Percentiles rank a stretch among this genome's conserved stretches.
Evolutionary conservation across 2,329 filamentous ascomycete species (phyloP).

Genomic region (Parastagonospora nodorum): DNA sequence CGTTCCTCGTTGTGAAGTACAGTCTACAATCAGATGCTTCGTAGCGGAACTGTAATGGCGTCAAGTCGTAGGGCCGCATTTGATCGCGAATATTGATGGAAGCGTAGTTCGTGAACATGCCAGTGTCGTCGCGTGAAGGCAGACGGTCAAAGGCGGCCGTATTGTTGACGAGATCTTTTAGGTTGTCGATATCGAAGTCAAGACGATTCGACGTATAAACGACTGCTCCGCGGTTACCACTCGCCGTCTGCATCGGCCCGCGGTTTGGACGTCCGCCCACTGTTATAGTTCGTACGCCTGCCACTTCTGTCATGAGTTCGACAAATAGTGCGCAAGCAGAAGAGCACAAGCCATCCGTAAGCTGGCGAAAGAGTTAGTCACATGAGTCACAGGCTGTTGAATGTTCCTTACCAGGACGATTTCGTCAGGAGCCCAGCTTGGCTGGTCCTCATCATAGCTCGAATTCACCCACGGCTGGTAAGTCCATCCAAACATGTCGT

Average conservation of each 20-base stretch:
- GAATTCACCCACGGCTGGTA: slow-evolving; percentile 1
- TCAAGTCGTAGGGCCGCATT: slow-evolving; percentile 30
- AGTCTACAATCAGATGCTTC: slow-evolving; percentile 43
- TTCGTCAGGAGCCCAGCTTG: slow-evolving; percentile 19
- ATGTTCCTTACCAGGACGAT: slow-evolving; percentile 29
- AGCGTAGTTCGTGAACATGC: slow-evolving; percentile 19
- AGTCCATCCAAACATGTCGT: background rate
- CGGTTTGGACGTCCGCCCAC: slow-evolving; percentile 61
- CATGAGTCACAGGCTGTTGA: background rate
- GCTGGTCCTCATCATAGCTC: background rate
- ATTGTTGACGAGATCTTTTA: slow-evolving; percentile 10
- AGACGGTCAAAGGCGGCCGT: background rate
- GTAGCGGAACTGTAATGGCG: slow-evolving; percentile 41
- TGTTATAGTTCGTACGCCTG: slow-evolving; percentile 58
- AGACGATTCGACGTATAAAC: slow-evolving; percentile 40
- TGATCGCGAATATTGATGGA: slow-evolving; percentile 42
- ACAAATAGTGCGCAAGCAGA: slow-evolving; percentile 63
- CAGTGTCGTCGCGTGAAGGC: slow-evolving; percentile 11
- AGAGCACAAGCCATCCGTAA: slow-evolving; percentile 60
- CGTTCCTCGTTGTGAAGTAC: slow-evolving; percentile 38
- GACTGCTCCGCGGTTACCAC: slow-evolving; percentile 62
- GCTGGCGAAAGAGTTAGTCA: slow-evolving; percentile 4
- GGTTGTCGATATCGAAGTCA: slow-evolving; percentile 33
- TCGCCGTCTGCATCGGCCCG: slow-evolving; percentile 42
- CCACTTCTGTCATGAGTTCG: slow-evolving; percentile 51